Conservation (phyloP, 129 eudicot genomes). For the Saussurea involucrata region DNA sequence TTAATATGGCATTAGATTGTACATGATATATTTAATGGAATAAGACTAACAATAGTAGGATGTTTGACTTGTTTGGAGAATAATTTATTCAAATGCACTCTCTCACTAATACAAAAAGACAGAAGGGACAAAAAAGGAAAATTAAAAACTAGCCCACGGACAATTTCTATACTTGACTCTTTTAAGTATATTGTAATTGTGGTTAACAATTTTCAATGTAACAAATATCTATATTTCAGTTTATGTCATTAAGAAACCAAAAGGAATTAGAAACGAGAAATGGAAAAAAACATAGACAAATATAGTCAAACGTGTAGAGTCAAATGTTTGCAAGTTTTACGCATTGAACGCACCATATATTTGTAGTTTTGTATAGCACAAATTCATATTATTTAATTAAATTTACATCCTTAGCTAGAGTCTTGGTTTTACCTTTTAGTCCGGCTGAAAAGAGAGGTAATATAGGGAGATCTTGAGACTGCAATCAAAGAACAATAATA, state of each 20-base stretch:
- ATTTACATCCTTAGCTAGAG: slow-evolving; percentile 1
- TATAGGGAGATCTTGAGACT: no score
- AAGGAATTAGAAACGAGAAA: neutral
- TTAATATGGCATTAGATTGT: neutral
- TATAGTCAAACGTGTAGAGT: neutral
- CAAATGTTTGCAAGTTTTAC: neutral
- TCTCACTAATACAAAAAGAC: neutral
- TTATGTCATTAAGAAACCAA: neutral
- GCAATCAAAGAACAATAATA: slow-evolving; percentile 9
- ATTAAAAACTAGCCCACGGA: neutral
- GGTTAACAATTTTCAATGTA: neutral
- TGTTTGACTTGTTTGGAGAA: neutral
- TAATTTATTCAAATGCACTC: neutral
- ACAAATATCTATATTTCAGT: neutral
- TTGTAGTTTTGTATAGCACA: neutral
- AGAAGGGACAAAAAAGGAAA: neutral
- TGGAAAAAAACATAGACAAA: neutral
- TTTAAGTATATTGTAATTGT: neutral
- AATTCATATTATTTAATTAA: neutral
- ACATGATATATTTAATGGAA: neutral
- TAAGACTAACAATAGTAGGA: neutral
- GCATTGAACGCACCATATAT: neutral
- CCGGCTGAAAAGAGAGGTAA: slow-evolving; percentile 22
- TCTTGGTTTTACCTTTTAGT: slow-evolving; percentile 19
- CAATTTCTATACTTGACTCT: neutral